Evolutionary conservation across 1,284 basidiomycete genomes (phyloP), one percentile per base, ranked within the genome.

Genomic region (Ustilago loliicola): DNA sequence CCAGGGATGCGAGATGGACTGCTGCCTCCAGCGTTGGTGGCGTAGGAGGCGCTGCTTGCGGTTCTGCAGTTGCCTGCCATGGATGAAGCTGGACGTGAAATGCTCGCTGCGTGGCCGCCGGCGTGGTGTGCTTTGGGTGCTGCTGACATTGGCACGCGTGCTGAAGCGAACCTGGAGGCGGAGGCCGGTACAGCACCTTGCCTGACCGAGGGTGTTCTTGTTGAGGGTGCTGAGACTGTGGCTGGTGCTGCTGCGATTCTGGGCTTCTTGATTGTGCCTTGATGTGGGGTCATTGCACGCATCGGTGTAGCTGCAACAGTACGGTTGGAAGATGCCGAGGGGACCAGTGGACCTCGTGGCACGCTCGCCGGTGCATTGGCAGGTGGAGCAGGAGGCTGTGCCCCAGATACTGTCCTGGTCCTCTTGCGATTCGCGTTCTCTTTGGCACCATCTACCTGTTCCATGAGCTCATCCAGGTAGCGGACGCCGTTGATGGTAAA

Each of bases 401-500:
- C 60, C 0, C 66, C 61, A 0, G 75, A 77, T 0, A 55, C 63
- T 2, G 75, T 70, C 47, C 75, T 61, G 4, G 72, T 61, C 23
- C 76, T 52, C 47, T 78, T 78, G 5, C 75, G 70, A 4, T 61
- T 51, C 3, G 61, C 65, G 15, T 81, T 80, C 63, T 82, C 81
- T 42, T 81, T 82, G 17, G 74, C 62, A 10, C 74, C 79, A 11
- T 69, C 82, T 7, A 80, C 71, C 64, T 78, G 72, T n/a, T 80
- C 80, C 29, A 72, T 30, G 30, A 98, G 90, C 69, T 93, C 88
- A 61, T 93, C 92, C 29, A 96, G 87, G 79, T 98, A 92, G 70
- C 93, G 91, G 74, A 92, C 90, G 8, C 96, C 96, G 72, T 94
- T 91, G 11, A 98, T 92, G 53, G 94, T 89, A 89, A 99, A 98